Evolutionary conservation across 495 filamentous ascomycete genomes (phyloP).

Genomic region (Elaphomyces granulatus): DNA sequence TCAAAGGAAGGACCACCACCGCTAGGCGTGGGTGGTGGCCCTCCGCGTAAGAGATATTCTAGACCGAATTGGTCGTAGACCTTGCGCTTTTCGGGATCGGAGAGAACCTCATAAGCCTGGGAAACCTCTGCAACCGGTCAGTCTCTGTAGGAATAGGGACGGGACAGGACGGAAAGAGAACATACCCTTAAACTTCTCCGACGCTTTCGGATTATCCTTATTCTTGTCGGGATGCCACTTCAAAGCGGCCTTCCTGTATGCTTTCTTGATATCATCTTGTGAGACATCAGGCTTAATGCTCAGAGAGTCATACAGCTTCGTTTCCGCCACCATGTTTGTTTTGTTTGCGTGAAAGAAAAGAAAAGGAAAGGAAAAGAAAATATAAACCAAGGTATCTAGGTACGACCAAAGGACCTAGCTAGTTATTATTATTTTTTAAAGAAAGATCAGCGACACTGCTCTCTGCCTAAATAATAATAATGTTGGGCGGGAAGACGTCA

Average conservation of each 20-base stretch:
- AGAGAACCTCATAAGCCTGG: conserved; percentile 95
- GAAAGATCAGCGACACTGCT: no score
- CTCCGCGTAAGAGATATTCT: conserved; percentile 81
- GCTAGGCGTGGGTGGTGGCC: conserved; percentile 49
- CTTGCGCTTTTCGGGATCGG: conserved; percentile 93
- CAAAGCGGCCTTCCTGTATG: conserved; percentile 81
- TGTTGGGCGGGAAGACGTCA: no score
- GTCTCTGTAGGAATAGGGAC: not conserved
- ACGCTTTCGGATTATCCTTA: conserved; percentile 68
- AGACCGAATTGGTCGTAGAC: conserved; percentile 90
- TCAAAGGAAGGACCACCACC: conserved; percentile 35
- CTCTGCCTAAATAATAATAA: no score
- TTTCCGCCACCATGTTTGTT: conserved; percentile 85
- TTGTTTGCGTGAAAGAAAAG: no score
- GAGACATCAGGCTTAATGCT: conserved; percentile 61
- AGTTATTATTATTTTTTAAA: no score
- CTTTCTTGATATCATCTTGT: conserved; percentile 95
- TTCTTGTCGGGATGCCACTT: conserved; percentile 98
- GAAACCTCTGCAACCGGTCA: conserved; percentile 47
- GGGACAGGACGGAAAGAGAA: conserved; percentile 2
- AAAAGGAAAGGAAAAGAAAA: no score
- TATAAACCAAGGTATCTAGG: no score
- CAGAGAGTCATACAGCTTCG: conserved; percentile 69
- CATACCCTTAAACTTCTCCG: conserved; percentile 75
- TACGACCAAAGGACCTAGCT: no score